A percentile compares a stretch with the other conserved stretches of the same genome.
Evolutionary conservation across 148 eudicot species (phyloP).

Genomic region (Vaccinium darrowii): DNA sequence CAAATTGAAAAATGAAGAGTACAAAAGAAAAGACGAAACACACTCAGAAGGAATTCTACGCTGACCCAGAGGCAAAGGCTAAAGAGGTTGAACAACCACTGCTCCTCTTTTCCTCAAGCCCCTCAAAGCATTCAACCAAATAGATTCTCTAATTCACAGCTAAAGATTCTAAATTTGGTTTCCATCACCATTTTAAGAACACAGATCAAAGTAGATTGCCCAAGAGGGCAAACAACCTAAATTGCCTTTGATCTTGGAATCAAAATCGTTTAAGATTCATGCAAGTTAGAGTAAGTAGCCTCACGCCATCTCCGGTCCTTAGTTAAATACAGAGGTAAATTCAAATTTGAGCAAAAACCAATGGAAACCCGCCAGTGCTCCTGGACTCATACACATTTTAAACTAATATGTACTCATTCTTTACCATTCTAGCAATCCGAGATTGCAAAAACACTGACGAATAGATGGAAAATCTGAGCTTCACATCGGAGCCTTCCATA

Average conservation of each 20-base stretch:
- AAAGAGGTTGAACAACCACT: constrained; percentile 11
- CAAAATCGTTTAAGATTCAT: neutral
- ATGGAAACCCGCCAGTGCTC: neutral
- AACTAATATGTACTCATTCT: neutral
- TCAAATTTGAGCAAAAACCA: neutral
- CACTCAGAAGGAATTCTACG: neutral
- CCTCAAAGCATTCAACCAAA: constrained; percentile 9
- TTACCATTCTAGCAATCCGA: neutral
- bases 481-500: neutral
- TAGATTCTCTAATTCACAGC: neutral
- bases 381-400: neutral
- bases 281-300: neutral
- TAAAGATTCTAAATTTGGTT: neutral
- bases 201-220: neutral
- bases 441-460: neutral
- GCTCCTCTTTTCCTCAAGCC: constrained; percentile 6
- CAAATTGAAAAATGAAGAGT: neutral
- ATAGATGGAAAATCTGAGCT: no score
- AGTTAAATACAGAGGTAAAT: neutral
- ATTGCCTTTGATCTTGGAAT: neutral
- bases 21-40: neutral
- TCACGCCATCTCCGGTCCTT: neutral
- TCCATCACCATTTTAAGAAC: neutral
- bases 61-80: constrained; percentile 3
- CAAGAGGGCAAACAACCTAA: neutral